Base-by-base conservation (phyloP, 2,329 filamentous ascomycete species). In the Pseudodiploospora longispora region DNA sequence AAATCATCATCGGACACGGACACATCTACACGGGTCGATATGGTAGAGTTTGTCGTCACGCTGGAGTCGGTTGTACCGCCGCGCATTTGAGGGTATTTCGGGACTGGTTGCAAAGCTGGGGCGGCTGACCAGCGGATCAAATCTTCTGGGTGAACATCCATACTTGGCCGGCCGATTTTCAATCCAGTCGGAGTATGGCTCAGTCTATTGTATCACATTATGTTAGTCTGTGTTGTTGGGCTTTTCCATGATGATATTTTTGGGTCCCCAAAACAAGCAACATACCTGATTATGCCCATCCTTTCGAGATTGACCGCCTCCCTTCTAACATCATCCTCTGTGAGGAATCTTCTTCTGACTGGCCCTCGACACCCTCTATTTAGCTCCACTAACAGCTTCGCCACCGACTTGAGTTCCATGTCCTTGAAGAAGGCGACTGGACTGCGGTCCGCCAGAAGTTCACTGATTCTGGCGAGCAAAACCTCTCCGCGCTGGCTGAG, bases 271-370 rank as follows among this genome's bases (percentile, higher is more conserved):
- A 5, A 10, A 5, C 30, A 10, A 8, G 8, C 7, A 10, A 49
- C 44, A 32, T 42, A 59, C 56, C 27, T 10, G 9, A 59, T 34
- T 4, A 48, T 9, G 4, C 48, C 47, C 10, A 36, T 37, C 7
- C 41, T 30, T 1, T 40, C 38, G 30, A 56, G 42, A 2, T 19
- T 12, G 6, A 40, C 9, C 6, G 49, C 27, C 7, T 52, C 42
- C 5, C 36, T 31, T 19, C 48, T 28, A 1, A 55, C 48, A 8
- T 60, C 53, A 6, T 54, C 38, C 8, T 27, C 12, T 0, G 53
- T 52, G 39, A 61, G 60, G n/a, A 41, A 43, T 41, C 55, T 52
- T 6, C 49, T 47, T 38, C 49, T 52, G 6, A 47, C 43, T n/a
- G 27, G 27, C 10, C 46, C 46, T 10, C 42, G 34, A 54, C 52